Conservation (phyloP, 2,329 filamentous ascomycete genomes). For the Samsoniella hepiali region DNA sequence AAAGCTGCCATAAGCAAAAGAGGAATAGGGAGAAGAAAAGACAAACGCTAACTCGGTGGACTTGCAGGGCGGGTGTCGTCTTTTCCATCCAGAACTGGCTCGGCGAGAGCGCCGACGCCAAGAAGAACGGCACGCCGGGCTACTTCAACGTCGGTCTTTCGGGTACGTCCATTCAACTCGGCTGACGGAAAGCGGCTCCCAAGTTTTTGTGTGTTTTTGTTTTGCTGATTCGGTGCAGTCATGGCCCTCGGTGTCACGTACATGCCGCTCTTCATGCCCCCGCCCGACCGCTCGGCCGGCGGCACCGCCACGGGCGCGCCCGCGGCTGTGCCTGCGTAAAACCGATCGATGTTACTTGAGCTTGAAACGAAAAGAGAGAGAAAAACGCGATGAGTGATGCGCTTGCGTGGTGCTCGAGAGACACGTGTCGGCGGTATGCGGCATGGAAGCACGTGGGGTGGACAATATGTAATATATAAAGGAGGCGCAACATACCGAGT, state of each 20-base stretch:
- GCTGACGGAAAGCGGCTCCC: too few relatives aligned
- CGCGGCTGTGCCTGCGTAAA: constrained; percentile 7
- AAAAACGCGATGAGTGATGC: not conserved
- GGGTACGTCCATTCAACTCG: constrained; percentile 46
- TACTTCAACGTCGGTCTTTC: constrained; percentile 77
- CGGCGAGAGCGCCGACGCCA: constrained; percentile 66
- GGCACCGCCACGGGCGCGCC: constrained; percentile 6
- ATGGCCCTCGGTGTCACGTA: constrained; percentile 57
- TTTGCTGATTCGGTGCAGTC: constrained; percentile 33
- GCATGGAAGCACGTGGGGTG: not conserved
- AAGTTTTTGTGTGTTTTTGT: not conserved
- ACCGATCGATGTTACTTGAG: not conserved
- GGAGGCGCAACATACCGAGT: not conserved
- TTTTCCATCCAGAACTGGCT: constrained; percentile 75
- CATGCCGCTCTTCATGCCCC: constrained; percentile 49
- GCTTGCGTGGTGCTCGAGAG: not conserved
- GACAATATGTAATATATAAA: constrained; percentile 6
- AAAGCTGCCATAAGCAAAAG: too few relatives aligned
- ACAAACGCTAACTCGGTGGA: constrained; percentile 10
- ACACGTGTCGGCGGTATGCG: not conserved
- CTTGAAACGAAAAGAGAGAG: not conserved
- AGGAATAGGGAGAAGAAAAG: not conserved
- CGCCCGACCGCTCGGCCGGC: constrained; percentile 25
- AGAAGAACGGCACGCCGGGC: constrained; percentile 64
- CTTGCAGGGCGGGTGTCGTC: constrained; percentile 64